These are phyloP conservation scores for Suillus clintonianus DNA, from an alignment of 768 basidiomycete species.

Conservation along the genomic window DNA sequence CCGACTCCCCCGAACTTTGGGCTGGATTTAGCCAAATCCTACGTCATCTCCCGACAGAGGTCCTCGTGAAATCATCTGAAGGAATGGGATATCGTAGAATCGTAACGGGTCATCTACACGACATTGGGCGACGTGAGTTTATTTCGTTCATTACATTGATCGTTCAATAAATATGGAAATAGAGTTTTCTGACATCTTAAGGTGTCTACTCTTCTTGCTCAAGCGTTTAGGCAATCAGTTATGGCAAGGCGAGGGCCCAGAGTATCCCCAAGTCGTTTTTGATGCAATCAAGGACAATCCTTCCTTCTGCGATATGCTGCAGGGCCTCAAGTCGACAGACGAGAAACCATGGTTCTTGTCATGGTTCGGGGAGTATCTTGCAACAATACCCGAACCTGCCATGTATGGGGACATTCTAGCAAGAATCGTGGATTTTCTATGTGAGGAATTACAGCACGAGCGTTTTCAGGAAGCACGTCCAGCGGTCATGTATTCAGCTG, in stretches of 20 bases:
- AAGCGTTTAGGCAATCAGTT: constrained; percentile 54
- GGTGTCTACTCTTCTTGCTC: constrained; percentile 60
- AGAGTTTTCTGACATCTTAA: constrained; percentile 65
- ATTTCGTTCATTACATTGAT: constrained; percentile 10
- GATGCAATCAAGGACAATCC: constrained; percentile 83
- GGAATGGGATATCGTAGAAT: constrained; percentile 50
- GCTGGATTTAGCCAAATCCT: constrained; percentile 44
- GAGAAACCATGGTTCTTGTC: constrained; percentile 52
- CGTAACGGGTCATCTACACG: constrained; percentile 63
- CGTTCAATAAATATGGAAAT: constrained; percentile 11
- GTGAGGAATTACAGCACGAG: constrained; percentile 80
- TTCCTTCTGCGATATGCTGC: constrained; percentile 49
- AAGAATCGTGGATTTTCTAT: constrained; percentile 70
- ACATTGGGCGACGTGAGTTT: constrained; percentile 60
- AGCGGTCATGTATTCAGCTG: constrained; percentile 56
- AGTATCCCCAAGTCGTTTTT: constrained; percentile 78
- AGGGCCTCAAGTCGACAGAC: constrained; percentile 30
- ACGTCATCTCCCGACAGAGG: constrained; percentile 53
- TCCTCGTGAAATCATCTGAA: constrained; percentile 35
- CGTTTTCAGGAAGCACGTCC: constrained; percentile 64
- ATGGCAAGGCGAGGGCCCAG: constrained; percentile 72
- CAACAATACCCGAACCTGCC: constrained; percentile 49
- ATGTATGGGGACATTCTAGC: constrained; percentile 70
- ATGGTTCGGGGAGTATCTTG: constrained; percentile 68
- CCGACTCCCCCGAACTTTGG: constrained; percentile 55